These are phyloP conservation scores for Rhodotorula taiwanensis DNA, from an alignment of 768 basidiomycete genomes.

Conservation along the genomic window DNA sequence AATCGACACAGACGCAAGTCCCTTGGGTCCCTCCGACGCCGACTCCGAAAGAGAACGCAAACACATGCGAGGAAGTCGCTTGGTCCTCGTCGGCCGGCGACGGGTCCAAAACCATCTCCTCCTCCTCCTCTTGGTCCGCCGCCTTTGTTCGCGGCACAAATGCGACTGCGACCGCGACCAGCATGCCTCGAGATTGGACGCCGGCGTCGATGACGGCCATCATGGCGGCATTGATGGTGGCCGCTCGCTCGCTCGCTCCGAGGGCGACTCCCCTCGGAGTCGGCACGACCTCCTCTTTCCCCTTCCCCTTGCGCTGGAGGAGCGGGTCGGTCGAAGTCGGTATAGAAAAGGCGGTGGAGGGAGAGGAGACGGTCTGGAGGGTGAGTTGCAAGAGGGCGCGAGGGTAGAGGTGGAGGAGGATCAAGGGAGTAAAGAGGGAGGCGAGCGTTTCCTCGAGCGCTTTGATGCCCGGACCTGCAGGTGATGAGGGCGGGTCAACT, in stretches of 20 bases:
- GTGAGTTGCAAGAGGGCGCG: conserved; percentile 47
- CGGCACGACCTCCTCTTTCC: not conserved
- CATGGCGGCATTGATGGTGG: conserved; percentile 45
- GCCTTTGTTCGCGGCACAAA: not conserved
- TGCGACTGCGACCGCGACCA: conserved; percentile 41
- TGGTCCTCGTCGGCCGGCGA: conserved; percentile 41
- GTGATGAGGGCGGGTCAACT: not conserved
- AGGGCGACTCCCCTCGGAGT: not conserved
- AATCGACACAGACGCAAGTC: conserved; percentile 30
- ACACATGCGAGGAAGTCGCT: conserved; percentile 31
- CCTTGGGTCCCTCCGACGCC: conserved; percentile 29
- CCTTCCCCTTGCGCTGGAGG: conserved; percentile 15
- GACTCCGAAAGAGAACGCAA: conserved; percentile 35
- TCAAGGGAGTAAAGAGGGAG: conserved; percentile 42
- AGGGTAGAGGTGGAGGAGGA: conserved; percentile 45
- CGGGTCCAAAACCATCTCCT: conserved; percentile 44
- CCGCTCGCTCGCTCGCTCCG: conserved; percentile 37
- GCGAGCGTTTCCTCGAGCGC: conserved; percentile 42
- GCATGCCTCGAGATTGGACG: conserved; percentile 41
- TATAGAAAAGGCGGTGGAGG: conserved; percentile 27
- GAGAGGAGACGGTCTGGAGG: conserved; percentile 45
- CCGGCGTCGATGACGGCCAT: conserved; percentile 44
- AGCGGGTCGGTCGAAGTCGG: conserved; percentile 24
- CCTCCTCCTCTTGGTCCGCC: conserved; percentile 17
- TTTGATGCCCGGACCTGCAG: conserved; percentile 43